Evolutionary conservation across 2,329 filamentous ascomycete species (phyloP).

Genomic region (Lecanicillium sp.): DNA sequence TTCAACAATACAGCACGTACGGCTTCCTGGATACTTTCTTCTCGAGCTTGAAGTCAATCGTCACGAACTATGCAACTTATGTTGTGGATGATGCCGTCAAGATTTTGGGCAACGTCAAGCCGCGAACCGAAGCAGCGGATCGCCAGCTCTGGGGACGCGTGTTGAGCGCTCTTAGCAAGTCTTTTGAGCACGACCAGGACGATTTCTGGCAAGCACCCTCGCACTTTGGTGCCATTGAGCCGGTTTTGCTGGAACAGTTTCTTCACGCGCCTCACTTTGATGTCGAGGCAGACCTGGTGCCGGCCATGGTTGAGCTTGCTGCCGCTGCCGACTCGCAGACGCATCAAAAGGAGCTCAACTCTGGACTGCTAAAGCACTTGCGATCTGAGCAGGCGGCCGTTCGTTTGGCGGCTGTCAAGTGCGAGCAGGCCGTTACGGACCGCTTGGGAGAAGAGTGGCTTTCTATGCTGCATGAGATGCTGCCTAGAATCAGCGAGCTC

Average conservation of each 20-base stretch:
- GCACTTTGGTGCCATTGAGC: constrained; percentile 68
- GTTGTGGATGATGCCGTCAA: constrained; percentile 67
- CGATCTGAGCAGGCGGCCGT: constrained; percentile 63
- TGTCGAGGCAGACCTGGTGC: constrained; percentile 50
- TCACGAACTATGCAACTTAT: constrained; percentile 85
- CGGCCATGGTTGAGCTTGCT: constrained; percentile 72
- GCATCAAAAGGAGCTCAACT: constrained; percentile 86
- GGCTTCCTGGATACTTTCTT: constrained; percentile 76
- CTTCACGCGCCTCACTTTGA: constrained; percentile 35
- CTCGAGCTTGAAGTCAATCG: constrained; percentile 80
- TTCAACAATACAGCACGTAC: constrained; percentile 70
- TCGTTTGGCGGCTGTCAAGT: constrained; percentile 72
- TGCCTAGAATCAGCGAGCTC: constrained; percentile 90
- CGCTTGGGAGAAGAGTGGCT: constrained; percentile 90
- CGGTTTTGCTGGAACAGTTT: constrained; percentile 62
- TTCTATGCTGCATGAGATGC: constrained; percentile 82
- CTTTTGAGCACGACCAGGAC: constrained; percentile 85
- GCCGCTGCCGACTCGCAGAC: constrained; percentile 74
- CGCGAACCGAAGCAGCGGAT: constrained; percentile 39
- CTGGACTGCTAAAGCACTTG: constrained; percentile 66
- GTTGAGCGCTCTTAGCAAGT: constrained; percentile 62
- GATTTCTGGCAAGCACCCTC: constrained; percentile 92
- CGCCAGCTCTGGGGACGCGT: constrained; percentile 59
- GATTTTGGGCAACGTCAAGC: constrained; percentile 43
- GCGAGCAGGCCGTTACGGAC: constrained; percentile 72